phyloP scores from a whole-genome alignment of 2,329 filamentous ascomycete species.

The Tolypocladium ovalisporum region DNA sequence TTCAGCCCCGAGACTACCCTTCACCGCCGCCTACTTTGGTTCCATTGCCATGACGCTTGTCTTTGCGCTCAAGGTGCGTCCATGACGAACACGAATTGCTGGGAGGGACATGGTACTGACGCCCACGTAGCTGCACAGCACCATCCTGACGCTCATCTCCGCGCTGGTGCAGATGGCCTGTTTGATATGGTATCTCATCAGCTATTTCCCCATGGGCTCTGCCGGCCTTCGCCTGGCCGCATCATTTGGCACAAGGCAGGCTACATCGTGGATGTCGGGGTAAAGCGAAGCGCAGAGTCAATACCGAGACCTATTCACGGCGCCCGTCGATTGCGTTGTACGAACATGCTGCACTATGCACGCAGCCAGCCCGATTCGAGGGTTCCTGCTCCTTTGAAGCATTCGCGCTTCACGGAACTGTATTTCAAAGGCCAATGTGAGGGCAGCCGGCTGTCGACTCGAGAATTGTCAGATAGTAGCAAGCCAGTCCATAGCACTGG shows the following conservation, averaged over 20 bases:
- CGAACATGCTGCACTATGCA: neutral
- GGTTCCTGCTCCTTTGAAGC: neutral
- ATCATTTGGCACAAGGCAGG: constrained; percentile 72
- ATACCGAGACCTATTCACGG: neutral
- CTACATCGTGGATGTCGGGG: constrained; percentile 79
- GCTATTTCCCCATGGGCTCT: constrained; percentile 96
- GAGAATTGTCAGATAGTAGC: neutral
- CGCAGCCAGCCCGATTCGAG: neutral
- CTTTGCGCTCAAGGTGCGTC: constrained; percentile 82
- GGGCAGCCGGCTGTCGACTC: neutral
- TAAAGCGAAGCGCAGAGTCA: constrained; percentile 22
- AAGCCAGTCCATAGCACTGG: neutral
- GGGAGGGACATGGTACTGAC: constrained; percentile 1
- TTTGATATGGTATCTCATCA: constrained; percentile 86
- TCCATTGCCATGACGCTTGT: constrained; percentile 84
- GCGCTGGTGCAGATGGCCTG: constrained; percentile 75
- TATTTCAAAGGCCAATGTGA: neutral
- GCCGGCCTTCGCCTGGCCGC: constrained; percentile 79
- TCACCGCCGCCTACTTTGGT: constrained; percentile 90
- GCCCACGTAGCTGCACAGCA: constrained; percentile 60
- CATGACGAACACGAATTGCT: neutral
- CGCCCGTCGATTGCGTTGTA: neutral
- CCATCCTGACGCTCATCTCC: constrained; percentile 74
- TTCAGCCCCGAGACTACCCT: constrained; percentile 76
- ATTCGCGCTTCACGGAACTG: neutral